A percentile compares a stretch with the other conserved stretches of the same genome.
phyloP scores from a whole-genome alignment of 2,329 filamentous ascomycete genomes.

The Diaporthe humulicola region DNA sequence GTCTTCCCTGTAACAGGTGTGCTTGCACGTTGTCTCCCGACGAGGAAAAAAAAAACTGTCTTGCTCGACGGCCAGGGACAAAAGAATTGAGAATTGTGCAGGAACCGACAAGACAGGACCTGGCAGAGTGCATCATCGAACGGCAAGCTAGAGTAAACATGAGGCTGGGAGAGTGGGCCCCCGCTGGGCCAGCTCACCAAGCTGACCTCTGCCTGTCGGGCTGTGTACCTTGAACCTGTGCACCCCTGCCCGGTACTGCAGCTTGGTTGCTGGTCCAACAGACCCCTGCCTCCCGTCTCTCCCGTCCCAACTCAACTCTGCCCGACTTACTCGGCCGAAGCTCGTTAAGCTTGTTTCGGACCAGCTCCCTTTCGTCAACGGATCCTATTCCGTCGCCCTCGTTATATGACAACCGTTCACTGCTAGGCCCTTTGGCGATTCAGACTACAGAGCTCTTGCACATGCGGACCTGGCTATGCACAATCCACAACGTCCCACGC shows the following conservation, averaged over 20 bases:
- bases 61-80: constrained; percentile 9
- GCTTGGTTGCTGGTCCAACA: constrained; percentile 10
- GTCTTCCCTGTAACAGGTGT: constrained; percentile 16
- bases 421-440: too few relatives aligned
- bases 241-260: constrained; percentile 21
- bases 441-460: too few relatives aligned
- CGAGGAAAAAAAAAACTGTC: neutral
- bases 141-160: constrained; percentile 27
- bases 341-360: constrained; percentile 1
- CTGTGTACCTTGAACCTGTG: neutral
- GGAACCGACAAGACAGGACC: neutral
- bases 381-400: neutral
- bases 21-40: neutral
- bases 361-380: neutral
- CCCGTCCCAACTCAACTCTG: neutral
- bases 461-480: neutral
- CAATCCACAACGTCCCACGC: constrained; percentile 15
- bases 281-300: constrained; percentile 13
- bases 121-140: constrained; percentile 11
- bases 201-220: neutral
- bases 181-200: constrained; percentile 12
- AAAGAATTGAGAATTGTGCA: constrained; percentile 19
- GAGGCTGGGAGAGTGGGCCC: constrained; percentile 31
- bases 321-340: constrained; percentile 16
- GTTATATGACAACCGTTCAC: neutral